A percentile compares a stretch with the other conserved stretches of the same genome.
These are phyloP conservation scores for Chrysoporthe austroafricana DNA, from an alignment of 2,329 filamentous ascomycete genomes.

Conservation along the genomic window DNA sequence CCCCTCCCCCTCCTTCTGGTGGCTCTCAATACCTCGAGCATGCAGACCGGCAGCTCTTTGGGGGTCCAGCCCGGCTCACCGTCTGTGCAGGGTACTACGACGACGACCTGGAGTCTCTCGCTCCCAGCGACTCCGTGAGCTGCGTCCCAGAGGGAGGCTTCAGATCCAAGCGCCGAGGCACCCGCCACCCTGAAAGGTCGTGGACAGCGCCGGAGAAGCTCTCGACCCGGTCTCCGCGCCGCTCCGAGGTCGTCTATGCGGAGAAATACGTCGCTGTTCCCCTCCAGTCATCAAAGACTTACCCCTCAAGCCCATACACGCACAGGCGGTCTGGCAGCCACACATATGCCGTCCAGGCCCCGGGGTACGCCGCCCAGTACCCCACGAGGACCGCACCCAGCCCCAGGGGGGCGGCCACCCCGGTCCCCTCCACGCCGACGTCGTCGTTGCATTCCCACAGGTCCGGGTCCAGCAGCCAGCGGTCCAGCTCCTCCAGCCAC, in stretches of 20 bases:
- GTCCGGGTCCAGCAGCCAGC: slow-evolving; percentile 3
- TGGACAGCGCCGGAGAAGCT: slow-evolving; percentile 3
- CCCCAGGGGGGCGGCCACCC: slow-evolving; percentile 1
- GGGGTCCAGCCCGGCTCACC: neutral
- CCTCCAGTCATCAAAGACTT: neutral
- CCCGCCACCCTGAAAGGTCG: neutral
- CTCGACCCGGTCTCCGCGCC: neutral
- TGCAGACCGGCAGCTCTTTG: neutral
- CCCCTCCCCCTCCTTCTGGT: neutral
- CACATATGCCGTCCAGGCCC: neutral
- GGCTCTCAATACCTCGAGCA: neutral
- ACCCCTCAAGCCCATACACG: neutral
- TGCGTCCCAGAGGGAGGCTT: slow-evolving; percentile 13
- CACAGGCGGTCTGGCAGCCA: slow-evolving; percentile 1
- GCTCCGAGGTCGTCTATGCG: neutral
- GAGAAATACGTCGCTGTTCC: slow-evolving; percentile 2
- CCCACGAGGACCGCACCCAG: neutral
- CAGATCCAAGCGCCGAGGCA: neutral
- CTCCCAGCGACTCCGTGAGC: slow-evolving; percentile 14
- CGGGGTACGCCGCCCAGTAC: neutral
- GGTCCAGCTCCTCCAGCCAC: slow-evolving; percentile 4
- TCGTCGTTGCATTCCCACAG: slow-evolving; percentile 6
- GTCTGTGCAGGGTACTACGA: neutral
- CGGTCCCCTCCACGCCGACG: slow-evolving; percentile 4
- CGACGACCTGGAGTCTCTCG: slow-evolving; percentile 12